phyloP scores from a whole-genome alignment of 805 yeast genomes.

The Lipomyces starkeyi region DNA sequence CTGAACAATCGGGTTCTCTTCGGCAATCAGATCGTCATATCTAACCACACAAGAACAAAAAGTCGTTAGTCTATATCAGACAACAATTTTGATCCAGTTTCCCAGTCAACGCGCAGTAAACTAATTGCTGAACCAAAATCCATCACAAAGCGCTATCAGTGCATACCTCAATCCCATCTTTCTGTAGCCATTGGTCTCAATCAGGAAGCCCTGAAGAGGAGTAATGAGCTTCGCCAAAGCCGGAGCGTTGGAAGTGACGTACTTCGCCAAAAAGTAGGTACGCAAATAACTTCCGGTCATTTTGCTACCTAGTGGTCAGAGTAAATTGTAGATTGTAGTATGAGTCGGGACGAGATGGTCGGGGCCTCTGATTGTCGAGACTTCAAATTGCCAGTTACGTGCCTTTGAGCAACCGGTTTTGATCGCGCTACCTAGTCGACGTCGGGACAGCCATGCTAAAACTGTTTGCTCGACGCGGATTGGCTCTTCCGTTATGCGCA shows the following conservation, averaged over 20 bases:
- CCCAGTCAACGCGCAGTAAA: too few relatives aligned
- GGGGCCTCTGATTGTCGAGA: too few relatives aligned
- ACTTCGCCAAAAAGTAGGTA: slow-evolving; percentile 29
- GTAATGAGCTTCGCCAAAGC: slow-evolving; percentile 72
- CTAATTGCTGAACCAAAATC: too few relatives aligned
- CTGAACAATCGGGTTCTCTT: slow-evolving; percentile 86
- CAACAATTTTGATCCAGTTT: background rate
- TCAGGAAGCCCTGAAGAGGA: slow-evolving; percentile 80
- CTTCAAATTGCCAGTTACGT: too few relatives aligned
- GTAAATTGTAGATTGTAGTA: background rate
- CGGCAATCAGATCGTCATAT: slow-evolving; percentile 84
- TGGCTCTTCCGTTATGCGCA: background rate
- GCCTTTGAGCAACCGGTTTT: too few relatives aligned
- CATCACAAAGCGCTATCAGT: too few relatives aligned
- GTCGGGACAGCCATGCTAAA: background rate
- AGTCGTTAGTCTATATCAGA: background rate
- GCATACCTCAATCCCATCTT: slow-evolving; percentile 75
- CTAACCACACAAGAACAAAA: slow-evolving; percentile 42
- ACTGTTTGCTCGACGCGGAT: slow-evolving; percentile 13
- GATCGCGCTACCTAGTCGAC: background rate
- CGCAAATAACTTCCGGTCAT: slow-evolving; percentile 36
- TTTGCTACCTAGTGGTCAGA: background rate
- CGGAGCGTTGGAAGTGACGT: slow-evolving; percentile 56
- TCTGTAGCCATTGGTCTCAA: slow-evolving; percentile 87
- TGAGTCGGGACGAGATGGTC: background rate